Evolutionary conservation across 2,329 filamentous ascomycete species (phyloP), one percentile per base, ranked within the genome.

Genomic region (Botrytis tulipae): DNA sequence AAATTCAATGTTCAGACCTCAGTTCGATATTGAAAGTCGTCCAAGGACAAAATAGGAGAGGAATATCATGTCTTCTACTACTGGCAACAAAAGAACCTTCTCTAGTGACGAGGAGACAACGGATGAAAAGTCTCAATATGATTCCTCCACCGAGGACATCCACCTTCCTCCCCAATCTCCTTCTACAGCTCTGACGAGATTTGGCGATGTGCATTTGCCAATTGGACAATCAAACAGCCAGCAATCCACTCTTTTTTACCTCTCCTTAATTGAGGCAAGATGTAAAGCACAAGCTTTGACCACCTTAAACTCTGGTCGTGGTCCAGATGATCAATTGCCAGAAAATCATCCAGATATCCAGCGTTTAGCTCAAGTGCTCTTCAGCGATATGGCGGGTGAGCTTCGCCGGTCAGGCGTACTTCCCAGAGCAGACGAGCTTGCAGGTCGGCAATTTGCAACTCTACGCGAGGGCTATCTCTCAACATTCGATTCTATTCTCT

Each of bases 231-330:
- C 76, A 37, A 69, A 61, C 14, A 73, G 74, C 29, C 76, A 80
- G 57, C 78, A 78, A 68, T 73, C 76, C 22, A 75, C 48, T 60
- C 63, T 80, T 6, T 79, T 80, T 40, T 78, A 78, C 71, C 76
- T 81, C n/a, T 78, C 79, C 59, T 73, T 81, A 48, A 79, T 81
- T 1, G 80, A 80, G 71, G 78, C 75, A 40, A 70, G 78, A 69
- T 81, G 80, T 54, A 78, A 74, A 44, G 78, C 74, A 37, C 79
- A 79, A 74, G 80, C 79, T 42, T 73, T 73, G 32, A 74, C 71
- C 10, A 68, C 73, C 5, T 42, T 80, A 63, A 81, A 81, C 73
- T 51, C 73, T 54, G 48, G 73, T 51, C 76, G 80, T 65, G 74
- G 61, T 59, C 63, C 70, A 12, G 73, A 76, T 22, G 74, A 80